Base-by-base conservation (phyloP, 495 filamentous ascomycete species). In the Xylaria longipes region DNA sequence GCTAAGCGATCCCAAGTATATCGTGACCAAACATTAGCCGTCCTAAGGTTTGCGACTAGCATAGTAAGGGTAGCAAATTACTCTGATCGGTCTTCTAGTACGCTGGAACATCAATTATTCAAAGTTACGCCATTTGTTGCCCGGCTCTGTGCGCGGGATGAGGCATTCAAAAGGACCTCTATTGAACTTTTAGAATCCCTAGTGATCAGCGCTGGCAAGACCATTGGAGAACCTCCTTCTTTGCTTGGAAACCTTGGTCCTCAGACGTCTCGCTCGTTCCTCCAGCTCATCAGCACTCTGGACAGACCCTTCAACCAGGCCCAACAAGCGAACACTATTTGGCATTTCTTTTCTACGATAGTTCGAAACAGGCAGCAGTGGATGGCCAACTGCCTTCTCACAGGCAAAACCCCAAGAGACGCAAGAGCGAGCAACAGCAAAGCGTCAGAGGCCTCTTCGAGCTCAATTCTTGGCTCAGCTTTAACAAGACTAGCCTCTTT, bases 281-380 rank as follows among this genome's bases (percentile, higher is more conserved):
- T 98, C 31, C 88, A 91, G 68, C 84, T 95, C 20, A 82, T 97
- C 14, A 89, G 92, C 7, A 86, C 89, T 67, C 83, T 98, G n/a
- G 93, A 95, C 73, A 89, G 88, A 74, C 94, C 94, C 14, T 83
- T 95, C 39, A 81, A 85, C 63, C 85, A 93, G 73, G 79, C 84
- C 5, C 75, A 82, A 7, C 83, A 94, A 50, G 86, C 91, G 29
- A 85, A 88, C 61, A 83, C 85, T 29, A 91, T 94, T 62, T 98
- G 96, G 96, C 88, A 86, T 64, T 89, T 99, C 68, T 89, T 98
- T 41, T 91, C 95, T 35, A 90, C 90, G n/a, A 89, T 97, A 58
- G 87, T 98, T 58, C 92, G 93, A 75, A 94, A 93, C 76, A 91
- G 93, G 66, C 96, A 99, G 73, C 94, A 97, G 76, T 98, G 97